phyloP scores from a whole-genome alignment of 352 stramenopile species.

The Pythium brachiatum region DNA sequence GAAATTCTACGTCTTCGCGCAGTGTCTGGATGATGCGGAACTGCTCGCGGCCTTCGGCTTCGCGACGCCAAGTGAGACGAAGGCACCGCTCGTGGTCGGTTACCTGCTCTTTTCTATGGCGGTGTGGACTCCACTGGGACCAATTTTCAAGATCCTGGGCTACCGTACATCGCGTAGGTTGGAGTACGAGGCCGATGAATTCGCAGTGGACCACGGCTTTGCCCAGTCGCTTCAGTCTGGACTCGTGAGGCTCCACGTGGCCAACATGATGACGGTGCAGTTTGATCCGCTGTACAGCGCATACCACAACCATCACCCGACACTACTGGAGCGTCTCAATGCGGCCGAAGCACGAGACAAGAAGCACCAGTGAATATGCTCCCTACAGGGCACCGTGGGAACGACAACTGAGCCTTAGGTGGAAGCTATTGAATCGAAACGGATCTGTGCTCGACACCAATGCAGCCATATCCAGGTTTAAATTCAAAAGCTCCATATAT shows the following conservation, averaged over 20 bases:
- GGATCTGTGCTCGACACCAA: too few relatives aligned
- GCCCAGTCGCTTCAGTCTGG: conserved; percentile 90
- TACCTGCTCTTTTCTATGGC: conserved; percentile 84
- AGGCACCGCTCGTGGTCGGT: conserved; percentile 64
- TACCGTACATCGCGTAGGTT: conserved; percentile 65
- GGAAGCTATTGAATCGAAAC: too few relatives aligned
- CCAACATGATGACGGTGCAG: conserved; percentile 97
- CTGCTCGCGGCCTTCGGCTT: conserved; percentile 57
- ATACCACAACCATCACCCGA: conserved; percentile 97
- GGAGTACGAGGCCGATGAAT: conserved; percentile 91
- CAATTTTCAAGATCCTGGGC: conserved; percentile 56
- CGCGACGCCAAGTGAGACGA: conserved; percentile 12
- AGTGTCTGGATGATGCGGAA: conserved; percentile 48
- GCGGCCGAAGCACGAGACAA: conserved; percentile 57
- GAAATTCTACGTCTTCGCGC: conserved; percentile 69
- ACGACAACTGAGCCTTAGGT: too few relatives aligned
- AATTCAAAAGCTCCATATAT: too few relatives aligned
- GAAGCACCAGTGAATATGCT: too few relatives aligned
- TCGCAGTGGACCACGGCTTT: conserved; percentile 90
- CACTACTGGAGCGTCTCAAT: conserved; percentile 93
- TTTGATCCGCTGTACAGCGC: conserved; percentile 90
- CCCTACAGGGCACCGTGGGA: too few relatives aligned
- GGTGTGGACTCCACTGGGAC: conserved; percentile 70
- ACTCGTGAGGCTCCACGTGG: conserved; percentile 95
- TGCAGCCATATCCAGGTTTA: too few relatives aligned